Percentiles rank a stretch among this genome's conserved stretches.
Conservation (phyloP, 1,284 basidiomycete genomes). For the Meripilus lineatus region DNA sequence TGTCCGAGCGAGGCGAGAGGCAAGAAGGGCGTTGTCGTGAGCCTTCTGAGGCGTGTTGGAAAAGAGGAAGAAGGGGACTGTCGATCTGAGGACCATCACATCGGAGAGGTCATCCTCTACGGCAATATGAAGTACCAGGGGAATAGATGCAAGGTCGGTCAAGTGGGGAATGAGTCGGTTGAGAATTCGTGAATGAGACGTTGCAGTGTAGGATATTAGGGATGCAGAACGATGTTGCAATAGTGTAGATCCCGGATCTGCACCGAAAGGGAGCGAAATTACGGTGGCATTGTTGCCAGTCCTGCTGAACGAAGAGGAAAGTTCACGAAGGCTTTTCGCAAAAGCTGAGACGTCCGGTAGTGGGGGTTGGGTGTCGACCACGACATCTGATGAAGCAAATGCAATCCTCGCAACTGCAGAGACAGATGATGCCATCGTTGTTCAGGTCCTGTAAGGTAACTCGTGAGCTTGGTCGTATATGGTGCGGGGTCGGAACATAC, state of each 20-base stretch:
- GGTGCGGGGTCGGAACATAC: too few species aligned
- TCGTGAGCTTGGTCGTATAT: too few species aligned
- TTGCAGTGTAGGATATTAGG: constrained; percentile 50
- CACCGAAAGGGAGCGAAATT: constrained; percentile 48
- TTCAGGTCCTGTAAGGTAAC: too few species aligned
- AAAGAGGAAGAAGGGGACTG: constrained; percentile 57
- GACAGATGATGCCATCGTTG: constrained; percentile 19
- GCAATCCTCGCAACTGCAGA: constrained; percentile 61
- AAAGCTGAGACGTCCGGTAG: constrained; percentile 33
- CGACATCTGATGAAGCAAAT: constrained; percentile 59
- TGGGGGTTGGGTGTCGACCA: constrained; percentile 53
- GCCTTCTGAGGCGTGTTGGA: constrained; percentile 62
- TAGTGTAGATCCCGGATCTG: constrained; percentile 54
- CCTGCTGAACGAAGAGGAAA: constrained; percentile 8
- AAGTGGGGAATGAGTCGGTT: constrained; percentile 55
- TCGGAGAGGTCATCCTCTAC: constrained; percentile 52
- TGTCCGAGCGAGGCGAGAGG: constrained; percentile 57
- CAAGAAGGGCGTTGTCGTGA: constrained; percentile 71
- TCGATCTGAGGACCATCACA: constrained; percentile 50
- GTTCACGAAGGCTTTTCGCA: constrained; percentile 15
- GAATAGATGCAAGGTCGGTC: constrained; percentile 45
- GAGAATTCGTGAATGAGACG: constrained; percentile 39
- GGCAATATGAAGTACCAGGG: constrained; percentile 57
- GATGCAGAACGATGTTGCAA: constrained; percentile 33
- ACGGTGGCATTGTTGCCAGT: constrained; percentile 11